Percentiles rank a stretch among this genome's conserved stretches.
phyloP scores from a whole-genome alignment of 1,139 yeast species.

The Zygosaccharomyces pseudobailii region DNA sequence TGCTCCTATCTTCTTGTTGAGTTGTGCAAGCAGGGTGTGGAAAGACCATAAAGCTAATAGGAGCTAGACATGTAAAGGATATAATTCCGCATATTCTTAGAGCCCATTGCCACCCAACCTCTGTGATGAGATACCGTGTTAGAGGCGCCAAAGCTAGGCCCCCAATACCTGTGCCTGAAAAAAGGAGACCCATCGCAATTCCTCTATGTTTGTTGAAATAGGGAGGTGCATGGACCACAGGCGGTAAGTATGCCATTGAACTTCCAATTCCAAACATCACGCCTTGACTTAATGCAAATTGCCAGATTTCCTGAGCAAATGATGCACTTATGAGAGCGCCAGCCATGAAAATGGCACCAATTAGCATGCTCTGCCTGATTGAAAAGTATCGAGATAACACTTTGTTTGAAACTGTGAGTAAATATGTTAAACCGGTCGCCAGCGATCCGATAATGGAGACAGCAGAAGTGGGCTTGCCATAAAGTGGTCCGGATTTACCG shows the following conservation, averaged over 20 bases:
- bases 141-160: slow-evolving; percentile 40
- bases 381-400: slow-evolving; percentile 24
- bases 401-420: slow-evolving; percentile 32
- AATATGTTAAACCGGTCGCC: slow-evolving; percentile 34
- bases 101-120: slow-evolving; percentile 42
- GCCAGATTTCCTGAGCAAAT: slow-evolving; percentile 28
- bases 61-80: slow-evolving; percentile 20
- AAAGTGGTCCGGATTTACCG: slow-evolving; percentile 33
- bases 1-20: background rate
- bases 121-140: slow-evolving; percentile 32
- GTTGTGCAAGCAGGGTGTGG: slow-evolving; percentile 15
- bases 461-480: slow-evolving; percentile 24
- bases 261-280: slow-evolving; percentile 40
- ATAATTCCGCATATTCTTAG: slow-evolving; percentile 37
- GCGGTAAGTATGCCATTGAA: slow-evolving; percentile 39
- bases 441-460: slow-evolving; percentile 36
- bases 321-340: slow-evolving; percentile 34
- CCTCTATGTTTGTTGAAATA: slow-evolving; percentile 39
- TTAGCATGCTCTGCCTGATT: slow-evolving; percentile 21
- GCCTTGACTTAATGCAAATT: slow-evolving; percentile 40
- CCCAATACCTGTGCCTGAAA: slow-evolving; percentile 44
- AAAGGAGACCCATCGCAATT: slow-evolving; percentile 41
- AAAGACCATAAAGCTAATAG: slow-evolving; percentile 28
- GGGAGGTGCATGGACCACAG: slow-evolving; percentile 41
- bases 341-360: slow-evolving; percentile 33